Conservation (phyloP, 768 basidiomycete genomes). For the Rhodocollybia butyracea region DNA sequence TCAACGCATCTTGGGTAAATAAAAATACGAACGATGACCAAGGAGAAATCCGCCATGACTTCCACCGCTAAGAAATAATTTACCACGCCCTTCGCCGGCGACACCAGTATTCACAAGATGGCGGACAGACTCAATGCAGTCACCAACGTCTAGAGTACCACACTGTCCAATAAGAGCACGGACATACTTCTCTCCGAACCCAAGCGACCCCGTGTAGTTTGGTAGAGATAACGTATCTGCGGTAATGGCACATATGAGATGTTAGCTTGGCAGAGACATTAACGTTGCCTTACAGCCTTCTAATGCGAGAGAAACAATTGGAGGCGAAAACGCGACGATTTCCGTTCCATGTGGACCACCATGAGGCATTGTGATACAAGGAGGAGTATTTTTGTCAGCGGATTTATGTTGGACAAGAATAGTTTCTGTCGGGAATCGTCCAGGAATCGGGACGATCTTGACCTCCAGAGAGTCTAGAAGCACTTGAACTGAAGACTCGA, state of each 20-base stretch:
- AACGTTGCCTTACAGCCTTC: conserved; percentile 53
- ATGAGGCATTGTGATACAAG: conserved; percentile 54
- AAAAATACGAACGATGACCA: conserved; percentile 46
- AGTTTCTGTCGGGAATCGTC: conserved; percentile 47
- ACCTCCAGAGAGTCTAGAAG: conserved; percentile 39
- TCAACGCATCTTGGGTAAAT: not conserved
- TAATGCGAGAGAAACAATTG: conserved; percentile 41
- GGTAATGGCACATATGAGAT: not conserved
- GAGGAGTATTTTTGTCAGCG: conserved; percentile 22
- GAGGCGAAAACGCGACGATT: conserved; percentile 45
- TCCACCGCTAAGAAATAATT: conserved; percentile 58
- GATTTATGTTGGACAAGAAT: conserved; percentile 42
- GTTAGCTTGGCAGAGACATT: not conserved
- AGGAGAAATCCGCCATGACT: conserved; percentile 70
- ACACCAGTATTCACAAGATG: conserved; percentile 50
- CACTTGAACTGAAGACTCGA: conserved; percentile 32
- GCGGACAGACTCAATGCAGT: conserved; percentile 53
- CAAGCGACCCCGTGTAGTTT: conserved; percentile 68
- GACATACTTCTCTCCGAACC: conserved; percentile 63
- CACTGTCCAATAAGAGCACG: conserved; percentile 53
- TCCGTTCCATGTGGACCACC: conserved; percentile 59
- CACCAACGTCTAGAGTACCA: conserved; percentile 62
- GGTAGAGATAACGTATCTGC: conserved; percentile 57
- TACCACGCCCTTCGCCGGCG: conserved; percentile 44
- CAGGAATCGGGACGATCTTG: conserved; percentile 48